Evolutionary conservation across 257 asterid genomes (phyloP), one percentile per base, ranked within the genome.

Genomic region (Solanum paucissectum): DNA sequence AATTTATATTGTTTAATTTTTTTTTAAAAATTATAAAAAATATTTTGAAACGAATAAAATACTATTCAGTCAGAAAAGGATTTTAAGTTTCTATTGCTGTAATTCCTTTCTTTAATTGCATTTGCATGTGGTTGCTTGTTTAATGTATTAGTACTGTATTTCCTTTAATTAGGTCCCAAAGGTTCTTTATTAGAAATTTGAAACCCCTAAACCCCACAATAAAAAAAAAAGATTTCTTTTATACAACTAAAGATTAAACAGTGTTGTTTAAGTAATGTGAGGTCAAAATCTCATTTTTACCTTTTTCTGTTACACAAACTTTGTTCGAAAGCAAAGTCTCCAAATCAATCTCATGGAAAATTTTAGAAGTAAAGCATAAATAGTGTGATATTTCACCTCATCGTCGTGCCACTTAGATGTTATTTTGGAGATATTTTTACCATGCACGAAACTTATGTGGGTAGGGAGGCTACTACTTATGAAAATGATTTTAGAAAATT

Each of bases 41-140:
- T 21, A 60, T 60, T 60, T 23, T 60, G 5, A 60, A 23, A 60
- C 29, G 12, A 21, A 4, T 13, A 23, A 29, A 64, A 25, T 71
- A 21, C 34, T 75, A 1, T 75, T 75, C 9, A 37, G 60, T 84
- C 18, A 36, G 77, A 58, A 84, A 62, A 10, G 14, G 84, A 12
- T 33, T 27, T 58, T 7, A 21, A 58, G 66, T 33, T 52, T 58
- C 66, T 83, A 25, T 58, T 11, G 16, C 34, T 55, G 58, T 38
- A 13, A 42, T 77, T 49, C 64, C 9, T 25, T 25, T 42, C 38
- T 79, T 42, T 44, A 79, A 81, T 46, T 85, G 81, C 81, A 85
- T 25, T 46, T 85, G 81, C 87, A 85, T 85, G 87, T 64, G 81
- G 68, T 85, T 66, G 79, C 42, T 64, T 84, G 79, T 69, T 84